Evolutionary conservation across 768 basidiomycete genomes (phyloP).

Genomic region (Rhodosporidiobolus sp.): DNA sequence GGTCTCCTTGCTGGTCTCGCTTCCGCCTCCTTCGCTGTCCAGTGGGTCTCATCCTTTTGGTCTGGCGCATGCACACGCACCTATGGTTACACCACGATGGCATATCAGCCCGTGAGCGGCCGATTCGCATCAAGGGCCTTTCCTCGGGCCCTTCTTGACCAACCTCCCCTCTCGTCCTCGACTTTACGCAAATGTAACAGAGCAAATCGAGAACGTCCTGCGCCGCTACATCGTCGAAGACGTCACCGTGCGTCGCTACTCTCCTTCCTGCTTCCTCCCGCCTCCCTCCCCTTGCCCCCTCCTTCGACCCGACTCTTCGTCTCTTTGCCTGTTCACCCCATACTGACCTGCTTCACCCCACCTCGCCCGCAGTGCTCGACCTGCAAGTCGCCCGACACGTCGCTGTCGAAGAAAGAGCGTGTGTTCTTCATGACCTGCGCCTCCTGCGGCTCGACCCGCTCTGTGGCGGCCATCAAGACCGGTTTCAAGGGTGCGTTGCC

Average conservation of each 20-base stretch:
- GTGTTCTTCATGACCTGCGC: slow-evolving; percentile 94
- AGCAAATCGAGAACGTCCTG: slow-evolving; percentile 66
- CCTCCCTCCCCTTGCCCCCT: too few species aligned
- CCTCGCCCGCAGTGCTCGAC: slow-evolving; percentile 69
- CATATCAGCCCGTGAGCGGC: too few species aligned
- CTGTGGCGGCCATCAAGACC: slow-evolving; percentile 94
- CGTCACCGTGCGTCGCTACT: background rate
- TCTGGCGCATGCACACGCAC: too few species aligned
- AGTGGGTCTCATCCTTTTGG: too few species aligned
- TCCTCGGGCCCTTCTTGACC: background rate
- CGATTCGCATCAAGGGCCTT: too few species aligned
- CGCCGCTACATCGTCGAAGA: slow-evolving; percentile 87
- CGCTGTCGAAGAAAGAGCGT: slow-evolving; percentile 94
- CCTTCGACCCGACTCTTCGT: background rate
- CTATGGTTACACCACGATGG: too few species aligned
- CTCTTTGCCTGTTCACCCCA: slow-evolving; percentile 84
- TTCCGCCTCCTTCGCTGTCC: too few species aligned
- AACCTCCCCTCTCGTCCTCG: background rate
- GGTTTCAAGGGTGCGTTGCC: slow-evolving; percentile 57
- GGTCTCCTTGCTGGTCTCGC: too few species aligned
- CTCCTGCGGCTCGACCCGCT: slow-evolving; percentile 82
- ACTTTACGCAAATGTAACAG: background rate
- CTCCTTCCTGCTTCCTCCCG: too few species aligned
- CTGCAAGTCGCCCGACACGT: slow-evolving; percentile 97
- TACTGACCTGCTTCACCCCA: too few species aligned